Evolutionary conservation across 441 rosid species (phyloP).

Genomic region (Biscutella laevigata): DNA sequence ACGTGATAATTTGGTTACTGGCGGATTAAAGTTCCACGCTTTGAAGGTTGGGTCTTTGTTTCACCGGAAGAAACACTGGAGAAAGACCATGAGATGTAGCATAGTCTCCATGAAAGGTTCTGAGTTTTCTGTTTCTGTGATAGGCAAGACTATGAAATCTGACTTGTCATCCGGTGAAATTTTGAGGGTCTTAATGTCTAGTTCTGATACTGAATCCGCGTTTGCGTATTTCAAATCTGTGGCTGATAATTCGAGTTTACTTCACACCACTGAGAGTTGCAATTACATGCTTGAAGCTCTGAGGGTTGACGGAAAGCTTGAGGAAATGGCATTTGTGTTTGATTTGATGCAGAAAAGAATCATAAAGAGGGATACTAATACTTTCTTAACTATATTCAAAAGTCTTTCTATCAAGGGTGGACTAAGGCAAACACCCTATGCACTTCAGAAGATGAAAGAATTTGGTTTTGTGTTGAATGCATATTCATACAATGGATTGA

Average conservation of each 20-base stretch:
- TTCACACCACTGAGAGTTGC: constrained; percentile 62
- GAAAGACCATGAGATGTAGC: constrained; percentile 31
- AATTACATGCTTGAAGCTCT: constrained; percentile 75
- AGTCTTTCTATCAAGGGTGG: constrained; percentile 55
- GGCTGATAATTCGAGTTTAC: constrained; percentile 32
- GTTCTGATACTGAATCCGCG: constrained; percentile 47
- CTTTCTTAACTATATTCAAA: constrained; percentile 60
- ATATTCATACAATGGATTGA: constrained; percentile 74
- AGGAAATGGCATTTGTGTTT: constrained; percentile 65
- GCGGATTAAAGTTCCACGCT: constrained; percentile 29
- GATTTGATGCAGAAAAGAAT: constrained; percentile 73
- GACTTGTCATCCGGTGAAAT: constrained; percentile 45
- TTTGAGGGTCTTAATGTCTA: constrained; percentile 36
- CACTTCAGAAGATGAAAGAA: constrained; percentile 52
- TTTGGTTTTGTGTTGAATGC: constrained; percentile 66
- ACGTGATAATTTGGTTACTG: constrained; percentile 18
- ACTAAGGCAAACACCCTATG: constrained; percentile 47
- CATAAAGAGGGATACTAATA: constrained; percentile 51
- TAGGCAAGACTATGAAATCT: constrained; percentile 27
- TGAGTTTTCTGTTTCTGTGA: constrained; percentile 23
- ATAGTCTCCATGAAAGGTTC: constrained; percentile 28
- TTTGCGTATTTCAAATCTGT: constrained; percentile 54
- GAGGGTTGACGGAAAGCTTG: constrained; percentile 46
- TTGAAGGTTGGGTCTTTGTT: constrained; percentile 36
- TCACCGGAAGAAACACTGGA: constrained; percentile 36